Evolutionary conservation across 2,329 filamentous ascomycete genomes (phyloP), one percentile per base, ranked within the genome.

Genomic region (Neocatenulostroma microsporum): DNA sequence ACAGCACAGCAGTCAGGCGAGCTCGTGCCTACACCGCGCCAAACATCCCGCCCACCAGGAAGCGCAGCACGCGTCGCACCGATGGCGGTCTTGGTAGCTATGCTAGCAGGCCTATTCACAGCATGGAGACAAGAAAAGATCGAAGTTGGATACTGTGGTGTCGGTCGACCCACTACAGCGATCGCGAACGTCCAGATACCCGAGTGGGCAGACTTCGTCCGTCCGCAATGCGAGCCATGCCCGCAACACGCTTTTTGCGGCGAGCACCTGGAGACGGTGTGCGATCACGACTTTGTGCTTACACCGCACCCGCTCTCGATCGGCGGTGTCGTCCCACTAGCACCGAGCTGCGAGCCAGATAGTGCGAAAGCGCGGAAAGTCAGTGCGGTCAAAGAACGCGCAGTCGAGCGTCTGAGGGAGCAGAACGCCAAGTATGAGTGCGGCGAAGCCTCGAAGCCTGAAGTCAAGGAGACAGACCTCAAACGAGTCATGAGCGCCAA

Each of bases 111-210:
- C 1, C 85, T 94, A 46, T 82, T 73, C 20, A 76, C 76, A 7
- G 91, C 88, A 75, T 98, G 88, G 67, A 74, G 89, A 32, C 85
- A 94, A 57, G 91, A 98, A 62, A 96, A 96, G 70, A 69, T 94
- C n/a, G 82, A 85, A 12, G 85, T 96, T 14, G 91, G 93, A 21
- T 98, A 94, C 57, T 98, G 91, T 57, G 87, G 88, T 10, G 74
- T 94, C 36, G 91, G 68, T 3, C 44, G 83, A 17, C 76, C 80
- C 36, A 74, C 71, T 5, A 72, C 68, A 47, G 70, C 69, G 14
- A 55, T 80, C 36, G 67, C 72, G 9, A 73, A 78, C 20, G 68
- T 82, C 10, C 70, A 75, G 17, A 68, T 94, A 13, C 88, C 89
- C 3, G 78, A 84, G 30, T 84, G 78, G 70, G 70, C 84, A 7